Evolutionary conservation across 2,329 filamentous ascomycete genomes (phyloP), one percentile per base, ranked within the genome.

Genomic region (Akanthomyces muscarius): DNA sequence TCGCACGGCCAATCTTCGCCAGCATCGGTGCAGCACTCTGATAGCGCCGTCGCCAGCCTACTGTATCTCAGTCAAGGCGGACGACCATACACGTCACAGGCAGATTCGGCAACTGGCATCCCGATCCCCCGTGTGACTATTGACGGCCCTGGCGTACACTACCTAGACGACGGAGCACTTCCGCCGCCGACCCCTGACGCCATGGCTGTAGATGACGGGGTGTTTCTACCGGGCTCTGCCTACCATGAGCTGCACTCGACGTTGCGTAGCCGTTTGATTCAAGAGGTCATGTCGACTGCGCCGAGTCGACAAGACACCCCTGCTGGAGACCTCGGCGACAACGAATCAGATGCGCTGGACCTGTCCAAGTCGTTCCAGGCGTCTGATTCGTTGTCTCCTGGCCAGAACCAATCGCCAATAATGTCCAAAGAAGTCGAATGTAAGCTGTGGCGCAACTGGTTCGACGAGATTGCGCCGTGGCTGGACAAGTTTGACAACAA

Each of bases 401-500:
- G 42, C 11, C 54, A 56, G 1, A 4, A 3, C 2, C 56, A 28
- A 13, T 30, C 56, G 1, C 44, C 2, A 5, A 42, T 59, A 6
- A 16, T 59, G 5, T 42, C 72, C 0, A 66, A 70, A 5, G 67
- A 72, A 1, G 71, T 76, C 48, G 75, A 76, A 53, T 73, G 71
- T 41, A 60, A 63, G 0, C 65, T 78, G 1, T 78, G 76, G 77
- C 75, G 73, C 58, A 78, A 77, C 57, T 78, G 76, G 71, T 73
- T 78, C 56, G 72, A 76, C 28, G 76, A 78, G 38, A 72, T 78
- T 47, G 74, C 77, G 1, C 76, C 75, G 0, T 78, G 76, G 80
- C 76, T 83, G 1, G 81, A 84, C 63, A 84, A 82, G 72, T 83
- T 84, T 58, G 82, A 84, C 66, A 74, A 75, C 36, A 72, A 80